These are phyloP conservation scores for Scedosporium minutisporum DNA, from an alignment of 2,329 filamentous ascomycete genomes.

Conservation along the genomic window DNA sequence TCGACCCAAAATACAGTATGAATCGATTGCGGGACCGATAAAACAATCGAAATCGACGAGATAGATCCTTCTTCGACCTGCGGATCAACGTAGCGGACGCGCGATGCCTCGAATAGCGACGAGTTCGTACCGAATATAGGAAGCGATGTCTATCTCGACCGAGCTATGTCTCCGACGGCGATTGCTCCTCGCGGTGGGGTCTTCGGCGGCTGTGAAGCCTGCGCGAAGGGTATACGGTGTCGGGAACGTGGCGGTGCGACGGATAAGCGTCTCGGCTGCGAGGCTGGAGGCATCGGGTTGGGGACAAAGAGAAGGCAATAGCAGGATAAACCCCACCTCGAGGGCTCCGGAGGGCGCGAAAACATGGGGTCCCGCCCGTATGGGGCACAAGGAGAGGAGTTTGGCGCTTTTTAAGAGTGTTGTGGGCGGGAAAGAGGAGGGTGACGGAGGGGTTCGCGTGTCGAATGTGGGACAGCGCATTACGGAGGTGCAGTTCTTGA, in stretches of 20 bases:
- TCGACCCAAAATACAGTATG: background rate
- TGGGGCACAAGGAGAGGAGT: background rate
- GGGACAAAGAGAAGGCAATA: background rate
- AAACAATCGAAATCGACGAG: background rate
- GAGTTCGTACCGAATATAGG: background rate
- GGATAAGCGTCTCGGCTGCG: background rate
- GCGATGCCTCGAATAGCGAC: background rate
- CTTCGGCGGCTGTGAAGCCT: background rate
- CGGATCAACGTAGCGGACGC: background rate
- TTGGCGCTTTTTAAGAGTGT: background rate
- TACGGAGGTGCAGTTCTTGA: background rate
- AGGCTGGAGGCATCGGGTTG: background rate
- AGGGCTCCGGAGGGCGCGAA: background rate
- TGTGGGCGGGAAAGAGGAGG: background rate
- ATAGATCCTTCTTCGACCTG: background rate
- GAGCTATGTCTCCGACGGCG: background rate
- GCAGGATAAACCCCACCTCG: background rate
- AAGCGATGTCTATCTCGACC: background rate
- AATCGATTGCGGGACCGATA: background rate
- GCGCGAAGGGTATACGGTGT: background rate
- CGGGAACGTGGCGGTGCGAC: background rate
- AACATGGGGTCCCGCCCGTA: background rate
- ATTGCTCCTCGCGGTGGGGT: background rate
- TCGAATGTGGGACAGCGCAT: background rate
- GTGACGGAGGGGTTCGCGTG: background rate